These are phyloP conservation scores for Cantharellus anzutake DNA, from an alignment of 768 basidiomycete genomes.

Conservation along the genomic window DNA sequence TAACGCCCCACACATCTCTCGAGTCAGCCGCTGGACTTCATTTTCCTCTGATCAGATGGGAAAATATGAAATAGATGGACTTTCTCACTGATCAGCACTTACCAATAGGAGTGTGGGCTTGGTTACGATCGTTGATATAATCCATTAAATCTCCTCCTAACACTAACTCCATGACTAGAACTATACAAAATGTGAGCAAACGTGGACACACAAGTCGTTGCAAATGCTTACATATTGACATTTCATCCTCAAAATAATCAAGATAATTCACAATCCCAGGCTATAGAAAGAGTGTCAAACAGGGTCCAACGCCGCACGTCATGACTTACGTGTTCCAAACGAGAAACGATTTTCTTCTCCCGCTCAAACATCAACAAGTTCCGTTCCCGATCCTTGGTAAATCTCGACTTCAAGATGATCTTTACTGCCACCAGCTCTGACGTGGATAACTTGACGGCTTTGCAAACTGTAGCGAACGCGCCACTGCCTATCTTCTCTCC, in stretches of 20 bases:
- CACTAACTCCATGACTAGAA: conserved; percentile 61
- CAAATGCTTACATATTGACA: not conserved
- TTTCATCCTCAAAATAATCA: conserved; percentile 12
- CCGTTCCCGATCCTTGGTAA: conserved; percentile 7
- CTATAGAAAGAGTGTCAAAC: not conserved
- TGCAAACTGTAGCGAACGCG: conserved; percentile 79
- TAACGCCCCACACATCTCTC: conserved; percentile 59
- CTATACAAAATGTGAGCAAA: conserved; percentile 10
- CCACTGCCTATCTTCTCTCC: conserved; percentile 53
- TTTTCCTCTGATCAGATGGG: conserved; percentile 15
- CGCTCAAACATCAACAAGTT: conserved; percentile 19
- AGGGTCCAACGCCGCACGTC: not conserved
- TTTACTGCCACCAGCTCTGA: conserved; percentile 76
- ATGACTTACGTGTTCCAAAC: conserved; percentile 21
- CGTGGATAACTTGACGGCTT: conserved; percentile 50
- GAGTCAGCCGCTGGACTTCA: conserved; percentile 47
- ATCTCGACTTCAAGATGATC: conserved; percentile 33
- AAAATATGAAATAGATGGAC: conserved; percentile 15
- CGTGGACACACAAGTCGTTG: not conserved
- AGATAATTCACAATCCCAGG: conserved; percentile 8
- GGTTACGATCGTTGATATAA: conserved; percentile 15
- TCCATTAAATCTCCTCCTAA: conserved; percentile 77
- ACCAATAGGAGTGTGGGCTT: no score
- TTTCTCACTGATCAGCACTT: not conserved
- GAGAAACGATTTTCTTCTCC: conserved; percentile 17